Conservation (phyloP, 371 early-diverging fungal genomes). For the Haplosporangium sp. region DNA sequence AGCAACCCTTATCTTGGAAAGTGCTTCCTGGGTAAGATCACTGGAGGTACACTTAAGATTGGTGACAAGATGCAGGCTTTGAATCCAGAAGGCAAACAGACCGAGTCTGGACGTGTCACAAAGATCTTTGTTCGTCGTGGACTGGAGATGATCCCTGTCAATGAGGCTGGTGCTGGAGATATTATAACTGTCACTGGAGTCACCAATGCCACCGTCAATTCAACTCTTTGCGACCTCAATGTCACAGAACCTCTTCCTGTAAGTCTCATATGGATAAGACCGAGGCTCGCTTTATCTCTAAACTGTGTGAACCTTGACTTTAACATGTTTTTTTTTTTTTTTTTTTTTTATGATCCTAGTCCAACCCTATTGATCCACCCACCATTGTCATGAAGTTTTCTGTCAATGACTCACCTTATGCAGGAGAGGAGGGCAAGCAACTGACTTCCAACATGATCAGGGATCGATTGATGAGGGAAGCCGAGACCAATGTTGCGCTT, state of each 20-base stretch:
- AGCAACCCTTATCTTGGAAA: conserved; percentile 82
- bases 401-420: conserved; percentile 85
- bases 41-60: conserved; percentile 70
- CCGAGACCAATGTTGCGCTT: conserved; percentile 84
- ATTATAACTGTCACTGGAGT: conserved; percentile 81
- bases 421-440: conserved; percentile 77
- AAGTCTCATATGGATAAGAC: conserved; percentile 3
- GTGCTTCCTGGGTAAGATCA: conserved; percentile 78
- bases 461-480: conserved; percentile 76
- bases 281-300: too few species aligned
- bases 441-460: conserved; percentile 81
- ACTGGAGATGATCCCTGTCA: conserved; percentile 74
- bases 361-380: conserved; percentile 81
- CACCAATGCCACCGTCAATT: conserved; percentile 76
- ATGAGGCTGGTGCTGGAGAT: conserved; percentile 85
- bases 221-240: conserved; percentile 72
- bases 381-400: conserved; percentile 84
- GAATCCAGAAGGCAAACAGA: conserved; percentile 67
- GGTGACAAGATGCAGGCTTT: conserved; percentile 78
- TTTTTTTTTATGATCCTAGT: conserved; percentile 16
- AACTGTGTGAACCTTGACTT: not conserved
- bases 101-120: conserved; percentile 71
- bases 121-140: conserved; percentile 79
- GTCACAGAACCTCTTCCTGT: conserved; percentile 69
- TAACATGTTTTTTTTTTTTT: not conserved